These are phyloP conservation scores for Podospora bellae-mahoneyi DNA, from an alignment of 495 filamentous ascomycete genomes.

Conservation along the genomic window DNA sequence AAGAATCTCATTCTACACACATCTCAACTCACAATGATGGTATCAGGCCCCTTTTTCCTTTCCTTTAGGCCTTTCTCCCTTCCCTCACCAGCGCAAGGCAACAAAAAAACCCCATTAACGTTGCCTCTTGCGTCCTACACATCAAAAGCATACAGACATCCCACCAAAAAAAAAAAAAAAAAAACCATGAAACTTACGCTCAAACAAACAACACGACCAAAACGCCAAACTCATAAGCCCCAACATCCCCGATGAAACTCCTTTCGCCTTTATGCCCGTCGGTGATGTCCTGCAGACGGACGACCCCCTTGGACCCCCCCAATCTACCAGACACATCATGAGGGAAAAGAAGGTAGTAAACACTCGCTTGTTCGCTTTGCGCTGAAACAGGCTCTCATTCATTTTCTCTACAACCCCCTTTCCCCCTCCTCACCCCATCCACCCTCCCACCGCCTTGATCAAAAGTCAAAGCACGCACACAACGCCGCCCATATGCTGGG, in stretches of 20 bases:
- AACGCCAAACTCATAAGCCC: not conserved
- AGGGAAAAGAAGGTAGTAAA: not conserved
- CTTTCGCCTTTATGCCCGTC: no score
- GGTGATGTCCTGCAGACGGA: no score
- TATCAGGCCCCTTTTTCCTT: not conserved
- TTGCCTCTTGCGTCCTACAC: not conserved
- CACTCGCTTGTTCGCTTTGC: not conserved
- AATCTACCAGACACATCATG: not conserved
- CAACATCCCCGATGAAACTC: not conserved
- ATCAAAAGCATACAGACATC: not conserved
- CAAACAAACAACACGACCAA: slow-evolving; percentile 9
- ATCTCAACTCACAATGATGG: not conserved
- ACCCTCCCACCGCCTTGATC: not conserved
- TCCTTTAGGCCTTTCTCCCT: not conserved
- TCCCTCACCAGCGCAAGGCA: not conserved
- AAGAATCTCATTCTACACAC: not conserved
- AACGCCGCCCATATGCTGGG: slow-evolving; percentile 2
- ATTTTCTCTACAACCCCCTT: not conserved
- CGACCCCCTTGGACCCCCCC: not conserved
- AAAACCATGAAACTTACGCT: not conserved
- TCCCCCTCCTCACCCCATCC: not conserved
- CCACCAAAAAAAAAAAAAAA: slow-evolving; percentile 1
- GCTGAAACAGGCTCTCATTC: not conserved
- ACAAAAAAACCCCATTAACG: not conserved
- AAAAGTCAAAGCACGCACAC: not conserved